Base-by-base conservation (phyloP, 1,139 yeast species). In the Candida glucosophila region DNA sequence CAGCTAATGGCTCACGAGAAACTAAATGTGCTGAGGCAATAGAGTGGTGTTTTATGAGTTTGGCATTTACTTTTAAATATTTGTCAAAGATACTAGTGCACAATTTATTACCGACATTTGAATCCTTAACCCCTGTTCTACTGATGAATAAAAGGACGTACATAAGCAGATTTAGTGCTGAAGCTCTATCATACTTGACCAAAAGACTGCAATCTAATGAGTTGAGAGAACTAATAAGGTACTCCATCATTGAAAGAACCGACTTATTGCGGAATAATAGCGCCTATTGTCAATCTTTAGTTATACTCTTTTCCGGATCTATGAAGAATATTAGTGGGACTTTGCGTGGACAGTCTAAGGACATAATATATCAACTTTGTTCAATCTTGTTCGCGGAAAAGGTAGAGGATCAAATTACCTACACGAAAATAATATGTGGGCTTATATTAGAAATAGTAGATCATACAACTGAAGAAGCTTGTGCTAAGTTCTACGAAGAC, bases 31-130 rank as follows among this genome's bases (percentile, higher is more conserved):
- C 77, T n/a, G 80, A 78, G 30, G 69, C 77, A 0, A 63, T 90
- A 23, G 95, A 90, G 49, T 76, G 86, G 80, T 66, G 77, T 11
- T 90, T 90, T 58, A 85, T 81, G 48, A 66, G 88, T 35, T 53
- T 90, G 34, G 95, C 97, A 9, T 86, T 83, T 49, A 63, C 83
- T 23, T 90, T 90, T 72, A 90, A 90, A 52, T 88, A 88, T 47
- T 59, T 90, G 21, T 69, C 92, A 5, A 70, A 75, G 40, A 57
- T 67, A 6, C 50, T 90, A 27, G 64, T 75, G 0, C 55, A 67
- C 13, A 80, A 85, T 41, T 56, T 86, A 33, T 46, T 64, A 18
- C 80, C 83, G 4, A 83, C 95, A 1, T 79, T 79, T 46, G 58
- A 66, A 19, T 52, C 71, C 4, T 56, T 90, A 16, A 55, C 75